Base-by-base conservation (phyloP, 2,329 filamentous ascomycete species). In the Xylaria sp. region DNA sequence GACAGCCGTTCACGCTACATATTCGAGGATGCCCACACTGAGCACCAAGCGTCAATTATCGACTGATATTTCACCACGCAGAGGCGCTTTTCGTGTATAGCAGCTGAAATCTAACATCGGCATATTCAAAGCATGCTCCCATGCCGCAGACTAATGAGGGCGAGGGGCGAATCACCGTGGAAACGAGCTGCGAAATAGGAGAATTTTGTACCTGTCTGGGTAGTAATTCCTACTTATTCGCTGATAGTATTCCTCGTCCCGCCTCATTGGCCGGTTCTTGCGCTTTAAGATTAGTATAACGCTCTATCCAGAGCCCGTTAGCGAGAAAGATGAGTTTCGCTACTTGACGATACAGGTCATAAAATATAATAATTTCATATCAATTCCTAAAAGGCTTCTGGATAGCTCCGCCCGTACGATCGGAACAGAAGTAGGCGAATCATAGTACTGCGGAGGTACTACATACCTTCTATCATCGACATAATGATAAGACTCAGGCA, bases 1-100 rank as follows among this genome's bases (percentile, higher is more conserved):
- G 15, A 32, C 60, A 34, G n/a, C 55, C 65, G 48, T 55, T 23
- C 46, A 9, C 61, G 48, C 34, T 58, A 52, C 28, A 66, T 61
- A 51, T 39, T 64, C 55, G 41, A 55, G 55, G 56, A 64, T 68
- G 60, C 61, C 61, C 50, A 65, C 13, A 37, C 54, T 46, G 37
- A 46, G 32, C 44, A 51, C 32, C 55, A 37, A 52, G 32, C 34
- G 2, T 48, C 28, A 6, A 28, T 28, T 48, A 32, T 32, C 28
- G 10, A 25, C 32, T n/a, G 34, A 37, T 10, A 9, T 25, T 13
- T 46, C 44, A 28, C 23, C 7, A 18, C 28, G 28, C 28, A 41
- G 15, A 41, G 39, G 15, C 39, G 12, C 15, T 41, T 41, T 41
- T 5, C 13, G 12, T 41, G 39, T 41, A 41, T 52, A 15, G 48